A percentile compares a stretch with the other conserved stretches of the same genome.
These are phyloP conservation scores for Neonectria neomacrospora DNA, from an alignment of 2,329 filamentous ascomycete species.

Conservation along the genomic window DNA sequence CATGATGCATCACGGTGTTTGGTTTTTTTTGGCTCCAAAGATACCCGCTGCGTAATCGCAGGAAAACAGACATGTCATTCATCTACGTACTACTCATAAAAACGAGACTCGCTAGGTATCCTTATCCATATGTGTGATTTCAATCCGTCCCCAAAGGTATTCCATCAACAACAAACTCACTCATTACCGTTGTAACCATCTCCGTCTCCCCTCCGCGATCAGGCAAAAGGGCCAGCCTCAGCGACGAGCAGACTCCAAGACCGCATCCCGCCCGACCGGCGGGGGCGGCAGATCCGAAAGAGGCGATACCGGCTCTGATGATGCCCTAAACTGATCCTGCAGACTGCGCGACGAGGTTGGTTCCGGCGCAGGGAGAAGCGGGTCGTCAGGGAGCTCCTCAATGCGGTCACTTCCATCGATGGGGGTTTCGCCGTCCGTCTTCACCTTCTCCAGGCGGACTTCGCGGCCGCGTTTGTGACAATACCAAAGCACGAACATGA, in stretches of 20 bases:
- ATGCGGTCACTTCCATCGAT: conserved; percentile 55
- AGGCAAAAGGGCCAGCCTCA: conserved; percentile 16
- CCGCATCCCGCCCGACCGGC: conserved; percentile 23
- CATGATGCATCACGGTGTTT: conserved; percentile 23
- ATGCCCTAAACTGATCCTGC: background rate
- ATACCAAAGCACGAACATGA: conserved; percentile 97
- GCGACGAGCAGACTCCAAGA: conserved; percentile 20
- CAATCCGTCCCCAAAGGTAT: conserved; percentile 18
- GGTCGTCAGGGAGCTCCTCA: conserved; percentile 63
- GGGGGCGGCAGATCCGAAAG: conserved; percentile 27
- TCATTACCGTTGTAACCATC: conserved; percentile 24
- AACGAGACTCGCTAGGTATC: conserved; percentile 18
- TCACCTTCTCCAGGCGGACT: conserved; percentile 75
- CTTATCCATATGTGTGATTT: conserved; percentile 21
- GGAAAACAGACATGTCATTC: conserved; percentile 23
- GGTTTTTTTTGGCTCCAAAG: conserved; percentile 30
- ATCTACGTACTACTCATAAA: conserved; percentile 23
- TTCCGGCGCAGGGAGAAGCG: conserved; percentile 52
- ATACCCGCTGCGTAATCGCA: conserved; percentile 43
- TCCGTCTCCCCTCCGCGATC: background rate
- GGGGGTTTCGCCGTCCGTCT: conserved; percentile 48
- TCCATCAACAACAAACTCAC: conserved; percentile 20
- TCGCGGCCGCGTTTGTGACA: conserved; percentile 95
- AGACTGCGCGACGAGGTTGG: conserved; percentile 19
- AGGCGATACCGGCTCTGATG: conserved; percentile 2